Evolutionary conservation across 1,284 basidiomycete genomes (phyloP), one percentile per base, ranked within the genome.

Genomic region (Ceratorhiza oryzae-sativae): DNA sequence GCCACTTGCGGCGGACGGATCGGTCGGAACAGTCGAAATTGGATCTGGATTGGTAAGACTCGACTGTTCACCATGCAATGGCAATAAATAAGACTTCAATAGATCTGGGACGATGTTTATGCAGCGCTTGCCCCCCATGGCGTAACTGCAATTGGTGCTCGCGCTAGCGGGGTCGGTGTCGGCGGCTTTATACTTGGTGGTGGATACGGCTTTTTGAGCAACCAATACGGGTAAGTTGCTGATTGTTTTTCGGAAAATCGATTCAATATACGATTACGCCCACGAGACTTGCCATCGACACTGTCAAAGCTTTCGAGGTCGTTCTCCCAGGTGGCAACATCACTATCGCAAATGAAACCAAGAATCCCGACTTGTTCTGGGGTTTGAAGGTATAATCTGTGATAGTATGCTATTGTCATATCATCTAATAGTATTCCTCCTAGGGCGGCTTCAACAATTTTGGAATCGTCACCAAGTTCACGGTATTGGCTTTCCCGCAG

Each of bases 381-480:
- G 85, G 79, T 3, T 77, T 87, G 27, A 84, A 82, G 77, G 84
- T 81, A 59, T 6, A 12, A 9, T 30, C 1, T 23, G 49, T n/a
- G 13, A n/a, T 0, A 51, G n/a, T 15, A 3, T 45, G 34, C 41
- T 18, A 32, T 20, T 25, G 34, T 23, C 4, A 3, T 42, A 88
- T 1, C 72, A 12, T 59, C n/a, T 39, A n/a, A 41, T 15, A 3
- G 1, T 13, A 2, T 41, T 59, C 6, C 32, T 39, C 9, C 6
- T 23, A 72, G 71, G 71, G 71, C 18, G 71, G 60, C 10, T 60
- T 60, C 18, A 62, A 62, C 8, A 72, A 72, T 27, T 72, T 72
- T 32, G 87, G 87, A 0, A 86, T 89, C 41, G 86, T 89, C 3
- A 89, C 87, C 0, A 82, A 82, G 59, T 86, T 88, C 77, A 86